A percentile compares a stretch with the other conserved stretches of the same genome.
phyloP scores from a whole-genome alignment of 345 rosid species.

The Populus simonii region DNA sequence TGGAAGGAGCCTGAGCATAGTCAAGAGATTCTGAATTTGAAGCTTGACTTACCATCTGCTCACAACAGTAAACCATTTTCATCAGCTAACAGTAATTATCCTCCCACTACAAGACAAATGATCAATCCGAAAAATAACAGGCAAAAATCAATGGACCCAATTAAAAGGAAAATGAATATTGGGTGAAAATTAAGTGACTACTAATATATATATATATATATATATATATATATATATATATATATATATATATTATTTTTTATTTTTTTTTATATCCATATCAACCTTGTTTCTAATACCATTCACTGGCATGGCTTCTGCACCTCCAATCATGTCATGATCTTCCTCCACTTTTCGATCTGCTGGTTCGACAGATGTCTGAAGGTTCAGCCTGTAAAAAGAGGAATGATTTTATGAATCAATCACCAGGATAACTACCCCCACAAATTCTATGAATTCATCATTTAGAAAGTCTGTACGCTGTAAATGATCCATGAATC shows the following conservation, averaged over 20 bases:
- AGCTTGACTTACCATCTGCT: conserved; percentile 48
- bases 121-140: conserved; percentile 5
- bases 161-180: not conserved
- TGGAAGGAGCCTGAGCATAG: conserved; percentile 85
- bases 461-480: not conserved
- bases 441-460: not conserved
- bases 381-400: conserved; percentile 53
- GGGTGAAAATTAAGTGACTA: not conserved
- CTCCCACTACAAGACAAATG: not conserved
- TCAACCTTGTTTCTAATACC: conserved; percentile 56
- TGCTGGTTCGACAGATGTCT: conserved; percentile 37
- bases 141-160: not conserved
- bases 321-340: conserved; percentile 24
- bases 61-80: conserved; percentile 18
- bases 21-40: conserved; percentile 50
- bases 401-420: not conserved
- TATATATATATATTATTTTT: too few species aligned
- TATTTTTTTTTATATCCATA: not conserved
- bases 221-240: too few species aligned
- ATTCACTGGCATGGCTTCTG: conserved; percentile 44
- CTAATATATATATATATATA: not conserved
- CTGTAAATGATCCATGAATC: not conserved
- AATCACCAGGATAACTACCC: not conserved
- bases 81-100: not conserved
- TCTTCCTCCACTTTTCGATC: conserved; percentile 30